These are phyloP conservation scores for Colletotrichum paranaense DNA, from an alignment of 2,329 filamentous ascomycete genomes.

Conservation along the genomic window DNA sequence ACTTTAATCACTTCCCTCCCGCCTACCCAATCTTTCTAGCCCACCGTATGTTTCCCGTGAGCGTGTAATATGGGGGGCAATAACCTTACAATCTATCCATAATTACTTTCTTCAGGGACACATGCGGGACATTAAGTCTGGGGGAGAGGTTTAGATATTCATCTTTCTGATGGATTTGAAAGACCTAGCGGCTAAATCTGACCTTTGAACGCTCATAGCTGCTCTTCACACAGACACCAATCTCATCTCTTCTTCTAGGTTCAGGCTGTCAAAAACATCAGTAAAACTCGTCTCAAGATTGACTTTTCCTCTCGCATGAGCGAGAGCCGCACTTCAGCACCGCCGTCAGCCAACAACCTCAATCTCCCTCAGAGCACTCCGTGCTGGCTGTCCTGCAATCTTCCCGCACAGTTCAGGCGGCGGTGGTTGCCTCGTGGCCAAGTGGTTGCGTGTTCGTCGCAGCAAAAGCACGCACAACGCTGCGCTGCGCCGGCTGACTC, in stretches of 20 bases:
- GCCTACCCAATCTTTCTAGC: background rate
- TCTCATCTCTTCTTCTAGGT: conserved; percentile 14
- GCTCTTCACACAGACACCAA: background rate
- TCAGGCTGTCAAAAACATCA: conserved; percentile 26
- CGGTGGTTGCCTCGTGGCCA: too few relatives aligned
- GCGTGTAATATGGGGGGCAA: conserved; percentile 25
- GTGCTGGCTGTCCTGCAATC: background rate
- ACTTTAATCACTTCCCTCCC: background rate
- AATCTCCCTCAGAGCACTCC: background rate
- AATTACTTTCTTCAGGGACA: background rate
- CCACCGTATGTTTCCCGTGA: conserved; percentile 7
- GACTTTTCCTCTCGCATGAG: background rate
- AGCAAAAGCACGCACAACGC: background rate
- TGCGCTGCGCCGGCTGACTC: conserved; percentile 3
- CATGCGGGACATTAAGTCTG: background rate
- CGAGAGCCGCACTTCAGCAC: too few relatives aligned
- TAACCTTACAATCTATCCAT: conserved; percentile 29
- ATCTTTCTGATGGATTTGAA: background rate
- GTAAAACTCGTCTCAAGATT: conserved; percentile 29
- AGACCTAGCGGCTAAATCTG: background rate
- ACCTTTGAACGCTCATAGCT: background rate
- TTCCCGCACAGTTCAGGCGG: background rate
- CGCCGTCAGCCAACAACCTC: too few relatives aligned
- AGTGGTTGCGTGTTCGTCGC: conserved; percentile 1
- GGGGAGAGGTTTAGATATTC: background rate